Percentiles rank a stretch among this genome's conserved stretches.
Conservation (phyloP, 495 filamentous ascomycete genomes). For the Zalerion maritima region DNA sequence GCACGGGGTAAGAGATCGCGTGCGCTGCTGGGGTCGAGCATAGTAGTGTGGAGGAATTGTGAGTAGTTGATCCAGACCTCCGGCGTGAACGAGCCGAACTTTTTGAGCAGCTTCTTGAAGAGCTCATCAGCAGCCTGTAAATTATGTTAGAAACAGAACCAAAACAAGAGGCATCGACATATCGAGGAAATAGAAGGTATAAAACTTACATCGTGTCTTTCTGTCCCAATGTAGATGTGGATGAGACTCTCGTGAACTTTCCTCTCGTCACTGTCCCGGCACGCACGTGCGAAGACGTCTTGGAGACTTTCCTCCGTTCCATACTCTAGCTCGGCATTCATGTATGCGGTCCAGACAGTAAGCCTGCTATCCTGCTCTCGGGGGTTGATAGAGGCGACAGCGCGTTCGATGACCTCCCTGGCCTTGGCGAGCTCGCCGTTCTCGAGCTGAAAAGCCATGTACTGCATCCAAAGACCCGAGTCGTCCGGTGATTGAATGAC, state of each 20-base stretch:
- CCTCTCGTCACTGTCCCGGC: conserved; percentile 82
- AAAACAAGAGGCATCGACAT: too few species aligned
- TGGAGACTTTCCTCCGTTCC: conserved; percentile 75
- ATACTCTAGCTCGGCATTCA: conserved; percentile 88
- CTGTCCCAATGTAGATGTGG: conserved; percentile 87
- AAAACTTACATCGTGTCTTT: conserved; percentile 51
- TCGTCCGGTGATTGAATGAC: conserved; percentile 83
- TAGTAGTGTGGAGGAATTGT: conserved; percentile 67
- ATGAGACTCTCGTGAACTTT: conserved; percentile 81
- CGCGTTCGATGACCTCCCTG: conserved; percentile 75
- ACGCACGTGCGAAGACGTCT: conserved; percentile 80
- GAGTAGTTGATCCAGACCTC: conserved; percentile 90
- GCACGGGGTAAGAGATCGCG: conserved; percentile 75
- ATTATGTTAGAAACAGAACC: too few species aligned
- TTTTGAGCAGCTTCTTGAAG: conserved; percentile 73
- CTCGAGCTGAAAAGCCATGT: conserved; percentile 94
- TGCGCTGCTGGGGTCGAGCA: conserved; percentile 52
- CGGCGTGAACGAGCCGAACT: conserved; percentile 63
- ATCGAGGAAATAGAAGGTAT: background rate
- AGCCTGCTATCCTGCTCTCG: conserved; percentile 78
- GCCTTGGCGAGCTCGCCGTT: conserved; percentile 75
- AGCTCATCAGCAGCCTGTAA: conserved; percentile 74
- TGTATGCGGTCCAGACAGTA: conserved; percentile 84
- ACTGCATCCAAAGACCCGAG: conserved; percentile 79
- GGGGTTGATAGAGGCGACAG: conserved; percentile 75